Evolutionary conservation across 495 filamentous ascomycete species (phyloP).

Genomic region (Darksidea phi): DNA sequence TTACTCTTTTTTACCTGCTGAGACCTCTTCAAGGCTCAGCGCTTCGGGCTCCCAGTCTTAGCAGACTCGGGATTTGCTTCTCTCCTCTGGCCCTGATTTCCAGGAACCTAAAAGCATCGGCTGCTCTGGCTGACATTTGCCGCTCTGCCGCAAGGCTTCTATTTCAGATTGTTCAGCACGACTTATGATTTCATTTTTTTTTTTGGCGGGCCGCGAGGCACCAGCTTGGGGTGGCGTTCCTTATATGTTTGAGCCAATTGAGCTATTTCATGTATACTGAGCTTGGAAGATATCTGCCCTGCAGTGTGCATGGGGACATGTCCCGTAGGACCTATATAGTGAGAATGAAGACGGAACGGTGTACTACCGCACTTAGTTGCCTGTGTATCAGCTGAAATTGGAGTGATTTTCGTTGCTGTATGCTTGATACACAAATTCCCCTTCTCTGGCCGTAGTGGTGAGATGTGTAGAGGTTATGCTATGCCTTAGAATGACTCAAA

Average conservation of each 20-base stretch:
- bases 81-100: not conserved
- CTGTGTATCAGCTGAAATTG: too few relatives aligned
- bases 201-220: constrained; percentile 23
- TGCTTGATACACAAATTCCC: too few relatives aligned
- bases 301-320: too few relatives aligned
- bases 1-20: not conserved
- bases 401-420: not conserved
- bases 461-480: too few relatives aligned
- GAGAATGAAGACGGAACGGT: too few relatives aligned
- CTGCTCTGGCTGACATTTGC: constrained; percentile 10
- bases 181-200: constrained; percentile 31
- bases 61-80: constrained; percentile 5
- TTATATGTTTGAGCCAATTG: not conserved
- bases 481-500: too few relatives aligned
- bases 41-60: constrained; percentile 14
- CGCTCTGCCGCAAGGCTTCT: not conserved
- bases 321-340: too few relatives aligned
- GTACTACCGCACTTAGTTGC: too few relatives aligned
- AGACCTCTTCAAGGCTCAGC: constrained; percentile 4
- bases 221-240: constrained; percentile 12
- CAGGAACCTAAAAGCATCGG: not conserved
- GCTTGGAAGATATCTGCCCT: too few relatives aligned
- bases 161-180: constrained; percentile 11
- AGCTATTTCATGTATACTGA: constrained; percentile 13
- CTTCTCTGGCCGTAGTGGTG: too few relatives aligned